Evolutionary conservation across 1,139 yeast genomes (phyloP).

Genomic region (Suhomyces bokatorum): DNA sequence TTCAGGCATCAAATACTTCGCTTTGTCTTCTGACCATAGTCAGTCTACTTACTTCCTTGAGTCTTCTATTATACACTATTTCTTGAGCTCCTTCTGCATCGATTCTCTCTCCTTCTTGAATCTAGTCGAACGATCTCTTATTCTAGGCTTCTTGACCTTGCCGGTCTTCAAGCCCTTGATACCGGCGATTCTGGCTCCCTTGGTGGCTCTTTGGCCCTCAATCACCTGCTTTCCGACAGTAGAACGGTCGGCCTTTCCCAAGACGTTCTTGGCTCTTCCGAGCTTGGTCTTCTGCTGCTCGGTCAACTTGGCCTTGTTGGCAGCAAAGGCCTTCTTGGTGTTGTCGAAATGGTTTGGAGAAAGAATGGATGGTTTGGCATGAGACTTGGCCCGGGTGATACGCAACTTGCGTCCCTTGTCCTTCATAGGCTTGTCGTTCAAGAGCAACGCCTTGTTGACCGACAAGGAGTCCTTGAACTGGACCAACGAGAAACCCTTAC

Average conservation of each 20-base stretch:
- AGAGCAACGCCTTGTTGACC: conserved; percentile 78
- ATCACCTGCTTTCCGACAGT: conserved; percentile 54
- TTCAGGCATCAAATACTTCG: no score
- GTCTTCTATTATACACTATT: conserved; percentile 8
- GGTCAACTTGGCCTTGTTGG: conserved; percentile 35
- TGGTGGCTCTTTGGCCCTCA: conserved; percentile 84
- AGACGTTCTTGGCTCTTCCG: conserved; percentile 73
- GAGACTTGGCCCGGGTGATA: conserved; percentile 70
- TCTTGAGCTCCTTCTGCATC: conserved; percentile 21
- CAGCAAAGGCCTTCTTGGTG: conserved; percentile 28
- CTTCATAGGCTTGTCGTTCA: conserved; percentile 69
- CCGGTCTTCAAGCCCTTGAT: conserved; percentile 53
- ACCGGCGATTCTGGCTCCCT: conserved; percentile 62
- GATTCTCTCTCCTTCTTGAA: conserved; percentile 46
- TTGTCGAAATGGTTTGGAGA: conserved; percentile 50
- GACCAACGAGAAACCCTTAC: conserved; percentile 96
- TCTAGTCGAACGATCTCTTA: conserved; percentile 63
- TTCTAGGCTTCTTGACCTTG: conserved; percentile 60
- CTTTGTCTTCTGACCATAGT: no score
- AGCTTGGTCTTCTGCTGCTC: conserved; percentile 73
- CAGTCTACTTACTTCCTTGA: no score
- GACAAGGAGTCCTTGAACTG: conserved; percentile 82
- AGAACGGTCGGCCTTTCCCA: conserved; percentile 80
- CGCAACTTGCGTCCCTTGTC: conserved; percentile 63
- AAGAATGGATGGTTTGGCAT: conserved; percentile 48